These are phyloP conservation scores for Euphorbia pulcherrima DNA, from an alignment of 345 rosid species.

Conservation along the genomic window DNA sequence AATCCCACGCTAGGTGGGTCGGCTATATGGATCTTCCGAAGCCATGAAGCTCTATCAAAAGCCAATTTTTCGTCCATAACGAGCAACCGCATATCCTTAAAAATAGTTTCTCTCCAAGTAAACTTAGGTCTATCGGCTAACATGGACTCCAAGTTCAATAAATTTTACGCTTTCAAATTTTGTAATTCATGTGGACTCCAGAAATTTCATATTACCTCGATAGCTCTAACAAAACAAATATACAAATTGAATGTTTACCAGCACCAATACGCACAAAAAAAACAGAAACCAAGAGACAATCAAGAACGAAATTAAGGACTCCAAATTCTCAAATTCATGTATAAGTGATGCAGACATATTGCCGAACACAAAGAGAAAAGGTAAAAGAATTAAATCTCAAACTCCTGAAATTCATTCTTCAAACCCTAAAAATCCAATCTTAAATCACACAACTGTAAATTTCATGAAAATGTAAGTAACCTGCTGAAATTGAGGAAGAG, in stretches of 20 bases:
- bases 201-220: not conserved
- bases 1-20: no score
- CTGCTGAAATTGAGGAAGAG: constrained; percentile 84
- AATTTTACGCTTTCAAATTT: not conserved
- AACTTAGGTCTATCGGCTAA: no score
- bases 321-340: not conserved
- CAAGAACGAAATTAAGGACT: not conserved
- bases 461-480: constrained; percentile 19
- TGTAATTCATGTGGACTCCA: not conserved
- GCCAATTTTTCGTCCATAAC: no score
- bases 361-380: not conserved
- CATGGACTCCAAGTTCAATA: not conserved
- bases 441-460: not conserved
- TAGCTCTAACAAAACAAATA: not conserved
- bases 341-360: not conserved
- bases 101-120: no score
- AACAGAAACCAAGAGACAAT: not conserved
- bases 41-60: no score
- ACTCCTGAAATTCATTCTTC: not conserved
- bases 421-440: not conserved
- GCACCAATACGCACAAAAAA: not conserved
- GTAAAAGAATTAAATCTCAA: not conserved
- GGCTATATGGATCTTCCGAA: no score
- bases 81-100: no score
- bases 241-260: not conserved